phyloP scores from a whole-genome alignment of 495 filamentous ascomycete genomes.

The Recurvomyces mirabilis region DNA sequence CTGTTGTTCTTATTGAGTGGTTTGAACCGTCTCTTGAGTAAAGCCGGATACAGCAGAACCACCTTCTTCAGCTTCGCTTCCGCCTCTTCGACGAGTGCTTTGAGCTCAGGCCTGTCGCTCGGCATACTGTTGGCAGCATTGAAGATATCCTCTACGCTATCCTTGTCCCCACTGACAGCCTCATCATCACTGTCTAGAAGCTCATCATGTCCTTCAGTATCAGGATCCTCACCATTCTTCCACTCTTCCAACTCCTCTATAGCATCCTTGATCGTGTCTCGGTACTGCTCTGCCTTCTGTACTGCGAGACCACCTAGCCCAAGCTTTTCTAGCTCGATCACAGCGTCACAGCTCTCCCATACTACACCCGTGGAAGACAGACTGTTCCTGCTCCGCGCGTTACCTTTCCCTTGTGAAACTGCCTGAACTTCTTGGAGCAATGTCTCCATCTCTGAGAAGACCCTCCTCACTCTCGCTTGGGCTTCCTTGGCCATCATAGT shows the following conservation, averaged over 20 bases:
- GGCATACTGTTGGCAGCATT: conserved; percentile 43
- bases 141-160: conserved; percentile 41
- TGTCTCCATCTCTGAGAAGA: conserved; percentile 37
- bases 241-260: conserved; percentile 77
- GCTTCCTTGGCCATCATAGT: conserved; percentile 17
- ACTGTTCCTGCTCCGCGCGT: conserved; percentile 36
- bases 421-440: conserved; percentile 33
- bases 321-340: conserved; percentile 48
- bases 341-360: conserved; percentile 63
- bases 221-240: conserved; percentile 42
- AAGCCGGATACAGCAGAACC: conserved; percentile 47
- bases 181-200: conserved; percentile 38
- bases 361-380: conserved; percentile 48
- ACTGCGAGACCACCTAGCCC: conserved; percentile 44
- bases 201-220: conserved; percentile 36
- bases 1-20: conserved; percentile 27
- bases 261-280: conserved; percentile 66
- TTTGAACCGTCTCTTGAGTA: conserved; percentile 50
- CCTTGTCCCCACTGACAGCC: conserved; percentile 32
- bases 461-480: conserved; percentile 30
- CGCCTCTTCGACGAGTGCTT: conserved; percentile 44
- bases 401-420: conserved; percentile 29
- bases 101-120: conserved; percentile 43
- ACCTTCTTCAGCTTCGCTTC: conserved; percentile 47
- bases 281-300: conserved; percentile 38